Percentiles rank a stretch among this genome's conserved stretches.
These are phyloP conservation scores for Quercus tomentella DNA, from an alignment of 331 rosid genomes.

Conservation along the genomic window DNA sequence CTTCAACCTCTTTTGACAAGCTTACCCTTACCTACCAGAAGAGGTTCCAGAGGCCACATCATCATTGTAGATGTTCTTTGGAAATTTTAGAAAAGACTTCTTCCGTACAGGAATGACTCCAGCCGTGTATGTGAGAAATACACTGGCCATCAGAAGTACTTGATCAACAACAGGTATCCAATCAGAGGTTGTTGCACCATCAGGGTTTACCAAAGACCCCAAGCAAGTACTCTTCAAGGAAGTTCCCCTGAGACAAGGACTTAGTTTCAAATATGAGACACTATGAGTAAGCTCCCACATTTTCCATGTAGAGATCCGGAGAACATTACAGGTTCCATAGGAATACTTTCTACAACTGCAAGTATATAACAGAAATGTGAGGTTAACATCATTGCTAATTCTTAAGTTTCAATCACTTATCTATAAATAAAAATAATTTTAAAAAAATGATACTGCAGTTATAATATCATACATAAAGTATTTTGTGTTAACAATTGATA, in stretches of 20 bases:
- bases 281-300: constrained; percentile 28
- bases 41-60: constrained; percentile 34
- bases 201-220: constrained; percentile 56
- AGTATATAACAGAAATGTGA: background rate
- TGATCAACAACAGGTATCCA: constrained; percentile 71
- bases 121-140: constrained; percentile 82
- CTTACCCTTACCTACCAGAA: constrained; percentile 99
- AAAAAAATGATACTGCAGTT: background rate
- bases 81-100: constrained; percentile 38
- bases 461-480: background rate
- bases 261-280: constrained; percentile 26
- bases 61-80: constrained; percentile 41
- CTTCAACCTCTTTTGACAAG: constrained; percentile 34
- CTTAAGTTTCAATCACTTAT: background rate
- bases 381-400: background rate
- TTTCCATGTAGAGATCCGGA: constrained; percentile 28
- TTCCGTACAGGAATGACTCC: constrained; percentile 66
- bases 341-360: constrained; percentile 44
- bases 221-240: constrained; percentile 47
- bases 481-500: background rate
- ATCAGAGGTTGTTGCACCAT: constrained; percentile 46
- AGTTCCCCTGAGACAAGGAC: constrained; percentile 27
- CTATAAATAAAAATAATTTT: too few relatives aligned
- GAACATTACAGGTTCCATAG: constrained; percentile 29
- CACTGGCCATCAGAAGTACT: constrained; percentile 78